phyloP scores from a whole-genome alignment of 345 rosid species.

The Rhodamnia rubescens region DNA sequence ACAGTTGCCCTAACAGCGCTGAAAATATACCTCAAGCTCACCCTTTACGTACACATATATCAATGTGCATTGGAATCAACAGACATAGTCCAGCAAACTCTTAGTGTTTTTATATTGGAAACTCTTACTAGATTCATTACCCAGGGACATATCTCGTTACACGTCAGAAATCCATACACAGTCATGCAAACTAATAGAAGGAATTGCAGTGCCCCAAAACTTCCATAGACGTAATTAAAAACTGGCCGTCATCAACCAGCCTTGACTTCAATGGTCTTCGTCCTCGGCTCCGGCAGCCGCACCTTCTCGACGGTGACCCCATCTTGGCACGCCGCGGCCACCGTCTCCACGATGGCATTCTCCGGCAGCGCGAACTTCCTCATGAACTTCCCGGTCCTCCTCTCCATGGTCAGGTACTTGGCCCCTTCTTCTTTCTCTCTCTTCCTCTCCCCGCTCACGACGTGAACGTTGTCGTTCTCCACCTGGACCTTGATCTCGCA shows the following conservation, averaged over 20 bases:
- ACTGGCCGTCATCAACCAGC: constrained; percentile 28
- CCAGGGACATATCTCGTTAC: background rate
- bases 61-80: too few species aligned
- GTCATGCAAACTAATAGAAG: background rate
- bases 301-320: constrained; percentile 70
- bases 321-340: constrained; percentile 61
- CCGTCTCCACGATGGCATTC: constrained; percentile 49
- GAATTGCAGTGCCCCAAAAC: background rate
- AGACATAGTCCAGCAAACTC: background rate
- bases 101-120: too few species aligned
- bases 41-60: too few species aligned
- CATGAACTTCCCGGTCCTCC: constrained; percentile 72
- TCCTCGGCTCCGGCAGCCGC: constrained; percentile 74
- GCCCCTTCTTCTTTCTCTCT: constrained; percentile 38
- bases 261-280: constrained; percentile 61
- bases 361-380: constrained; percentile 74
- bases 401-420: constrained; percentile 75
- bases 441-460: constrained; percentile 54
- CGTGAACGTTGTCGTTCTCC: constrained; percentile 55
- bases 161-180: background rate
- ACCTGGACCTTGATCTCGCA: constrained; percentile 66
- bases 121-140: background rate
- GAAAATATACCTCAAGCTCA: too few species aligned
- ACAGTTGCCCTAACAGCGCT: too few species aligned
- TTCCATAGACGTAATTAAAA: background rate